A percentile compares a stretch with the other conserved stretches of the same genome.
These are phyloP conservation scores for Poronia punctata DNA, from an alignment of 495 filamentous ascomycete genomes.

Conservation along the genomic window DNA sequence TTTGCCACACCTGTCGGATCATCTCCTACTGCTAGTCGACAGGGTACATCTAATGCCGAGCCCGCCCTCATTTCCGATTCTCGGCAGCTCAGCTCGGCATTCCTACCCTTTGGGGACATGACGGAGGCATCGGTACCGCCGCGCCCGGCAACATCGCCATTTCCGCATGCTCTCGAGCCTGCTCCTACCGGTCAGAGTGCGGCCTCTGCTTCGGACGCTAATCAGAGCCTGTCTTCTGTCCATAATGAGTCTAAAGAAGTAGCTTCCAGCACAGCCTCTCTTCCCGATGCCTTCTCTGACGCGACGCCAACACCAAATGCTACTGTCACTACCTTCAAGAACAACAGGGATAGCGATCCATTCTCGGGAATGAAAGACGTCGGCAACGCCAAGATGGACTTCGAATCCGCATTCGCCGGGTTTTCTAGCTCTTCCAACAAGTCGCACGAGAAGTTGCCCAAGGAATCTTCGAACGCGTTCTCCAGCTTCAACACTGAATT, in stretches of 20 bases:
- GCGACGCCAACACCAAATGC: conserved; percentile 42
- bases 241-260: conserved; percentile 20
- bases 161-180: conserved; percentile 48
- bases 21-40: conserved; percentile 48
- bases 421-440: conserved; percentile 38
- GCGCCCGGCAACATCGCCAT: conserved; percentile 73
- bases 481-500: conserved; percentile 66
- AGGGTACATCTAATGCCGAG: conserved; percentile 39
- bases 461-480: conserved; percentile 28
- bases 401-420: conserved; percentile 65
- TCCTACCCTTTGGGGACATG: conserved; percentile 57
- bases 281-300: conserved; percentile 54
- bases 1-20: conserved; percentile 48
- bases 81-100: conserved; percentile 64
- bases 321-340: conserved; percentile 35
- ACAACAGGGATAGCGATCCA: conserved; percentile 37
- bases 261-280: conserved; percentile 23
- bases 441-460: conserved; percentile 20
- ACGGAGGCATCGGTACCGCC: conserved; percentile 68
- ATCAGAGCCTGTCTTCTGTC: conserved; percentile 26
- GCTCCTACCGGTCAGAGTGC: conserved; percentile 20
- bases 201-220: conserved; percentile 21
- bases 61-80: conserved; percentile 58
- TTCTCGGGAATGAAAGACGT: conserved; percentile 48
- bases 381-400: conserved; percentile 63